phyloP scores from a whole-genome alignment of 805 yeast species.

The Saccharomycopsis sp. region DNA sequence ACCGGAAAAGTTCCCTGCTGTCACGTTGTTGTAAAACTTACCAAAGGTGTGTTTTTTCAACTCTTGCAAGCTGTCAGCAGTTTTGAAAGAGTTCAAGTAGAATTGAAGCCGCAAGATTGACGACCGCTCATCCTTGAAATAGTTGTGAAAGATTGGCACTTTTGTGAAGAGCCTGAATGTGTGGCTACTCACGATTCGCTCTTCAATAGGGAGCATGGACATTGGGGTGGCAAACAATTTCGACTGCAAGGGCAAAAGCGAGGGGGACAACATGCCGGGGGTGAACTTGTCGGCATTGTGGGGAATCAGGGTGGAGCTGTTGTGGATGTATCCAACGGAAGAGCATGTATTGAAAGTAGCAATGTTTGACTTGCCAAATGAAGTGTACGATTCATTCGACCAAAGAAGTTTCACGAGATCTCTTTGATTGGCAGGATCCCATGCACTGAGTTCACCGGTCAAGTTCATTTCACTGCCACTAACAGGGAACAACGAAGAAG shows the following conservation, averaged over 20 bases:
- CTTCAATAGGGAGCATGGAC: not conserved
- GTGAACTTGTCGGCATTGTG: conserved; percentile 3
- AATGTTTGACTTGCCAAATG: conserved; percentile 3
- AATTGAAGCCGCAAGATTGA: conserved; percentile 13
- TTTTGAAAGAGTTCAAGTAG: conserved; percentile 6
- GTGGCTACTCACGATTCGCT: conserved; percentile 2
- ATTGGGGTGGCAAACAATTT: not conserved
- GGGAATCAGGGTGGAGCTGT: too few relatives aligned
- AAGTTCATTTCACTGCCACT: conserved; percentile 3
- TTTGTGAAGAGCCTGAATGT: conserved; percentile 12
- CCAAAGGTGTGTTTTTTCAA: not conserved
- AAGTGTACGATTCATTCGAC: conserved; percentile 3
- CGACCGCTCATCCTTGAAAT: not conserved
- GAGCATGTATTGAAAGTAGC: conserved; percentile 7
- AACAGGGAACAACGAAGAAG: conserved; percentile 1
- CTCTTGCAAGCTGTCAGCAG: not conserved
- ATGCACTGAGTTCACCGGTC: conserved; percentile 2
- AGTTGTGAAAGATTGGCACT: conserved; percentile 14
- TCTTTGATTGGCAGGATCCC: not conserved
- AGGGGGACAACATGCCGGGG: not conserved
- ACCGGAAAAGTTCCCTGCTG: not conserved
- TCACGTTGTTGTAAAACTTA: not conserved
- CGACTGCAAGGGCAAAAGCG: not conserved
- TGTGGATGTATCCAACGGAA: conserved; percentile 5
- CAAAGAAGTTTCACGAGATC: conserved; percentile 8